phyloP scores from a whole-genome alignment of 2,329 filamentous ascomycete species.

The Xylaria sp. region DNA sequence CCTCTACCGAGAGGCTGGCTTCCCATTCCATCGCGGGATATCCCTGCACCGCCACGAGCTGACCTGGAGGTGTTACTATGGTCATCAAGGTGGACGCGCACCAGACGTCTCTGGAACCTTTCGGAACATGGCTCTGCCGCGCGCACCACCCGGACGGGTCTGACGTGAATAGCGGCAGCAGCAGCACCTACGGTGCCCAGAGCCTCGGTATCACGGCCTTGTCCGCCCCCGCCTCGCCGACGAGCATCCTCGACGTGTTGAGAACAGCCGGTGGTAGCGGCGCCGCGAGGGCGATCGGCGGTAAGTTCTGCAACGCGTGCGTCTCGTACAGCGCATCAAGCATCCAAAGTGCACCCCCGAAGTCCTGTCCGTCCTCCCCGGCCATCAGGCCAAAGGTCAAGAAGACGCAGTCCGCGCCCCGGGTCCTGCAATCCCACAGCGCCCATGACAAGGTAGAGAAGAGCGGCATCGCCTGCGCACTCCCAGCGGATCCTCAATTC shows the following conservation, averaged over 20 bases:
- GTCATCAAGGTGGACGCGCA: constrained; percentile 27
- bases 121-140: constrained; percentile 21
- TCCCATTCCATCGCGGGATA: background rate
- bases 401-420: constrained; percentile 20
- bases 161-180: constrained; percentile 13
- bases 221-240: constrained; percentile 16
- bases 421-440: constrained; percentile 9
- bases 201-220: no score
- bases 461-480: constrained; percentile 1
- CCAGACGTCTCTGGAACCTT: constrained; percentile 25
- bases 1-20: background rate
- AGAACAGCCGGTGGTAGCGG: constrained; percentile 5
- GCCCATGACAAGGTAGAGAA: constrained; percentile 1
- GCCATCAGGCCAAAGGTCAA: constrained; percentile 13
- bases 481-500: background rate
- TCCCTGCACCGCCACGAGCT: background rate
- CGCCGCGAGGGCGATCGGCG: background rate
- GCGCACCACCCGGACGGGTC: constrained; percentile 18
- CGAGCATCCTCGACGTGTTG: constrained; percentile 10
- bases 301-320: background rate
- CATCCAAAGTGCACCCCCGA: constrained; percentile 20
- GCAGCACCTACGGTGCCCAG: constrained; percentile 12
- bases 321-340: constrained; percentile 7
- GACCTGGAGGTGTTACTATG: constrained; percentile 7
- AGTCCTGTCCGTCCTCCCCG: constrained; percentile 3